These are phyloP conservation scores for Boletellus ananiceps DNA, from an alignment of 768 basidiomycete species.

Conservation along the genomic window DNA sequence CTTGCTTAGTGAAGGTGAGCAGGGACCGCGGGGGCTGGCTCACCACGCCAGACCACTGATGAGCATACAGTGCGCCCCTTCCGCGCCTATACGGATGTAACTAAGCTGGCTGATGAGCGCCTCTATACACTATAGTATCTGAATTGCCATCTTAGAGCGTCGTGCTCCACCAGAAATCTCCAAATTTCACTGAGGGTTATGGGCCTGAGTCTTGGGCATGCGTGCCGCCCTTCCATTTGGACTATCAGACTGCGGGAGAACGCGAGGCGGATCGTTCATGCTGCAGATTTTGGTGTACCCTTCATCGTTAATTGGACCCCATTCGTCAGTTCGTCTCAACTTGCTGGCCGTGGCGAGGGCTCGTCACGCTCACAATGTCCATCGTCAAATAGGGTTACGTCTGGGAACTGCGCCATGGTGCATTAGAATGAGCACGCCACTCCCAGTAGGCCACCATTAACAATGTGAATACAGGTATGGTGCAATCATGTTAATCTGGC, in stretches of 20 bases:
- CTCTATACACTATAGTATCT: background rate
- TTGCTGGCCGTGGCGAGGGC: background rate
- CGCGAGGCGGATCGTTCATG: too few relatives aligned
- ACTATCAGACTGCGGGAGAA: background rate
- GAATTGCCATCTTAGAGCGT: conserved; percentile 1
- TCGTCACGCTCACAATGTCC: background rate
- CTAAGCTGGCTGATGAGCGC: background rate
- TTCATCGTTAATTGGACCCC: background rate
- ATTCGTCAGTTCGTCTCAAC: background rate
- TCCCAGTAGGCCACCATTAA: conserved; percentile 17
- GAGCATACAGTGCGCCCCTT: background rate
- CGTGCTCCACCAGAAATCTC: background rate
- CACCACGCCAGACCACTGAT: background rate
- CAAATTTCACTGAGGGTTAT: background rate
- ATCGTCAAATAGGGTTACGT: background rate
- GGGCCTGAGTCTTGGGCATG: background rate
- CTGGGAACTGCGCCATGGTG: background rate
- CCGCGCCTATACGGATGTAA: background rate
- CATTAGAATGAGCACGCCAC: conserved; percentile 5
- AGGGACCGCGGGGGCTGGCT: background rate
- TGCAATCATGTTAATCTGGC: conserved; percentile 21
- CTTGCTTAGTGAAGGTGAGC: conserved; percentile 4
- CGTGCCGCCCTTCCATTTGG: background rate
- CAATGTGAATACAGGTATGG: conserved; percentile 25
- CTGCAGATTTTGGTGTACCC: background rate